Evolutionary conservation across 768 basidiomycete genomes (phyloP).

Genomic region (Suillus bovinus): DNA sequence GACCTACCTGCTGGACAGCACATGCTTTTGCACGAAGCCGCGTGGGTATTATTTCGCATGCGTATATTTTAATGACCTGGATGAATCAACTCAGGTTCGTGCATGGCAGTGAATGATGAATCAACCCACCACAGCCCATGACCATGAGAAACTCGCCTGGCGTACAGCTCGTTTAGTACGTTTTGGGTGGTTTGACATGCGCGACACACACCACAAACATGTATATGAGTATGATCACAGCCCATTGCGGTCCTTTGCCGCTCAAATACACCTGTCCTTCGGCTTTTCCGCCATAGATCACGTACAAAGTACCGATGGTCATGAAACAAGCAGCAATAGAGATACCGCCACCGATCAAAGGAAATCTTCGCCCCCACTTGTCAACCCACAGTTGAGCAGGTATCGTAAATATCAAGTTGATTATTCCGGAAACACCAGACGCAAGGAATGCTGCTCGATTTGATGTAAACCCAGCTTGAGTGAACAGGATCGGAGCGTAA

Average conservation of each 20-base stretch:
- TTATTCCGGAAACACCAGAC: constrained; percentile 49
- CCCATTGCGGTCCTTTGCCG: constrained; percentile 32
- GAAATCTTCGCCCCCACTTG: constrained; percentile 35
- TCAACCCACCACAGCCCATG: background rate
- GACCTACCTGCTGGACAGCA: constrained; percentile 44
- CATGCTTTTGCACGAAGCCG: constrained; percentile 45
- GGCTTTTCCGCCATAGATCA: constrained; percentile 34
- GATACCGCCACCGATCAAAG: constrained; percentile 44
- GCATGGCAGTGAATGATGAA: background rate
- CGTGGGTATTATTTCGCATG: constrained; percentile 49
- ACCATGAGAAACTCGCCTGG: constrained; percentile 1
- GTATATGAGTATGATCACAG: constrained; percentile 48
- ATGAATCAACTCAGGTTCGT: background rate
- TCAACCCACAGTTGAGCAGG: constrained; percentile 40
- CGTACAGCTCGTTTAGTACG: background rate
- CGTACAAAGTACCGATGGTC: constrained; percentile 46
- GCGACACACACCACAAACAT: constrained; percentile 37
- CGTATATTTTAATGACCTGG: constrained; percentile 39
- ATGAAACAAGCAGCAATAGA: constrained; percentile 40
- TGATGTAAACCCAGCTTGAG: constrained; percentile 50
- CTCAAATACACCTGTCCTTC: constrained; percentile 25
- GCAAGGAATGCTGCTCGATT: constrained; percentile 50
- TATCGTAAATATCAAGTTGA: constrained; percentile 42
- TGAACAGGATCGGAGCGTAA: constrained; percentile 49
- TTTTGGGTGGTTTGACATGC: background rate